Evolutionary conservation across 164 flowering plant genomes (phyloP), one percentile per base, ranked within the genome.

Genomic region (Nymphaea thermarum): DNA sequence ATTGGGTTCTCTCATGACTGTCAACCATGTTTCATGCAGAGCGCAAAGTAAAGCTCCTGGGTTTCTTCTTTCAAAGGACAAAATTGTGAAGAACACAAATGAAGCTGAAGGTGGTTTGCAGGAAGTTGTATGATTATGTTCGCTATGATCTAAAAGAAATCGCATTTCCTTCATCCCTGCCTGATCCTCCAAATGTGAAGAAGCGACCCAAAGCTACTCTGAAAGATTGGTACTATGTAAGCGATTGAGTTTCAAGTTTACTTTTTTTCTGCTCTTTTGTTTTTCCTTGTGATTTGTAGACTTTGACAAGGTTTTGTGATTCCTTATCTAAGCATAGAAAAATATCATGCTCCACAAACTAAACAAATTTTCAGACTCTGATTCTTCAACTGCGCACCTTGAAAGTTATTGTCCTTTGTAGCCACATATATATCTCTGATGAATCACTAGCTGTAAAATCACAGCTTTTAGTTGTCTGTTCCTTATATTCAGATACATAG

Each of bases 111-210:
- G 85, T 82, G 4, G 91, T 82, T 0, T 85, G 78, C 65, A 76
- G 87, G 73, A 90, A 90, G 66, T 61, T 84, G 7, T 78, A 59
- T 63, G 85, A 93, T 79, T 93, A 91, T 71, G 79, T 91, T 43
- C 90, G 96, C 18, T 83, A 89, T 69, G 98, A 93, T 80, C 77
- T 87, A 64, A 91, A 89, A 77, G 97, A 93, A 76, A 91, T 91
- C 62, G 93, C 93, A 3, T 91, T 89, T 65, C 96, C 97, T 61
- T 89, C 97, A 3, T 91, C 96, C 4, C 77, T 91, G 71, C 93
- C 90, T 2, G 90, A 91, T 73, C 97, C 97, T 51, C 93, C 93
- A 69, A 82, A 81, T 67, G 41, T 83, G 3, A 79, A 77, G 62
- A 85, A 84, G 81, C 83, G 80, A 4, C 83, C 79, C 4, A 86